Evolutionary conservation across 192 early-diverging fungal genomes (phyloP).

Genomic region (Mortierella alpina): DNA sequence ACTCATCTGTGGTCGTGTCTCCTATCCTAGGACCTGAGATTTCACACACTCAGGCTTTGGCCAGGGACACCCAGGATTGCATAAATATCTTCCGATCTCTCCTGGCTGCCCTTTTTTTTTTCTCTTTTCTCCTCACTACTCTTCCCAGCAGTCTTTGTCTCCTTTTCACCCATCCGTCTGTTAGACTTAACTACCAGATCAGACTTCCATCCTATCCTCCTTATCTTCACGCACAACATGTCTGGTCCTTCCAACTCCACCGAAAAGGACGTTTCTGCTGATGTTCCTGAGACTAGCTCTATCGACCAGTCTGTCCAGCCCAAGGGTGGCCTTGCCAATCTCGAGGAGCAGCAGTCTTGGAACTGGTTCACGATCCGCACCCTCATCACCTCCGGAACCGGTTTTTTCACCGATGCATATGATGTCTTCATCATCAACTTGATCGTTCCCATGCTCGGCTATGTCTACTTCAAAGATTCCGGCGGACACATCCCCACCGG

Average conservation of each 20-base stretch:
- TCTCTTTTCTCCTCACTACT: conserved; percentile 13
- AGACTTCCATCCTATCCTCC: neutral
- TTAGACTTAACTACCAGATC: neutral
- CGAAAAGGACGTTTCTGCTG: conserved; percentile 18
- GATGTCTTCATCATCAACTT: conserved; percentile 97
- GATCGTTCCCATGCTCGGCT: conserved; percentile 89
- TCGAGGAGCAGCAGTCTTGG: conserved; percentile 71
- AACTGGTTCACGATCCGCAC: conserved; percentile 80
- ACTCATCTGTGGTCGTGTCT: neutral
- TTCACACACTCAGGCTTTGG: neutral
- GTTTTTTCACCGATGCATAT: conserved; percentile 95
- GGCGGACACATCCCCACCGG: conserved; percentile 68
- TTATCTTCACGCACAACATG: conserved; percentile 10
- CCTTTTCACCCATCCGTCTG: neutral
- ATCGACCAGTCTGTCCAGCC: conserved; percentile 19
- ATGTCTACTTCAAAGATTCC: conserved; percentile 68
- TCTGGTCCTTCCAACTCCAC: conserved; percentile 8
- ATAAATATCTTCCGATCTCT: conserved; percentile 26
- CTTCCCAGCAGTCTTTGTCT: conserved; percentile 13
- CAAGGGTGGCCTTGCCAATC: conserved; percentile 50
- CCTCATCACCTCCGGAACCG: conserved; percentile 74
- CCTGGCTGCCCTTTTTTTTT: neutral
- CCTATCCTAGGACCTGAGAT: neutral
- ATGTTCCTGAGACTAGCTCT: conserved; percentile 8
- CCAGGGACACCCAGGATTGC: neutral